Base-by-base conservation (phyloP, 2,329 filamentous ascomycete species). In the Alternaria viburni region DNA sequence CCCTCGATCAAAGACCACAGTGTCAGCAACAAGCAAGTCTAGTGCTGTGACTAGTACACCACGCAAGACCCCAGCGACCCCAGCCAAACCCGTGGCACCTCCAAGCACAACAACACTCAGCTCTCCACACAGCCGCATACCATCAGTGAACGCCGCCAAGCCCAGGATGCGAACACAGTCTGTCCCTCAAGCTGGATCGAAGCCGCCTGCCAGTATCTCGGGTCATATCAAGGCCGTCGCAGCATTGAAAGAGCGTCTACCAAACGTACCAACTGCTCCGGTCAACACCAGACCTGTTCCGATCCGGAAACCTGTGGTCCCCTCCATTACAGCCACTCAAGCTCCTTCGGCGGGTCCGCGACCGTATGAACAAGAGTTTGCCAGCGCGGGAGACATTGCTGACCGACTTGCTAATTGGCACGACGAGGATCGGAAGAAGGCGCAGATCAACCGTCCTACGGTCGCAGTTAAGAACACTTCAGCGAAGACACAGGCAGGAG, bases 331-430 rank as follows among this genome's bases (percentile, higher is more conserved):
- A 17, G 13, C 28, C 17, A 44, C 55, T 3, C 54, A 50, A 17
- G 32, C 55, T 9, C 54, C 54, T 2, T 21, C 47, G 0, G n/a
- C 47, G 0, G 60, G 60, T 21, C 58, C 51, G 6, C 65, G 60
- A 43, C 51, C 59, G 8, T 41, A 47, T 10, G 25, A 63, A 23
- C 43, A 65, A 21, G 59, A 59, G 21, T 56, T 70, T 12, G 68
- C 58, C 1, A 66, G 66, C 41, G 69, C 68, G 2, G 49, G 59
- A 19, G 67, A 64, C 2, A 71, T 73, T 13, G 67, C 66, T 6
- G 57, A 50, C 4, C 65, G 64, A 13, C 50, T 73, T 7, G 59
- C 61, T 1, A n/a, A 55, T 46, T 72, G 70, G 70, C 64, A 71
- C 15, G 59, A 21, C 13, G 64, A 64, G 17, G 58, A 64, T 13